phyloP scores from a whole-genome alignment of 176 grass and related monocot species.

The Secale cereale region DNA sequence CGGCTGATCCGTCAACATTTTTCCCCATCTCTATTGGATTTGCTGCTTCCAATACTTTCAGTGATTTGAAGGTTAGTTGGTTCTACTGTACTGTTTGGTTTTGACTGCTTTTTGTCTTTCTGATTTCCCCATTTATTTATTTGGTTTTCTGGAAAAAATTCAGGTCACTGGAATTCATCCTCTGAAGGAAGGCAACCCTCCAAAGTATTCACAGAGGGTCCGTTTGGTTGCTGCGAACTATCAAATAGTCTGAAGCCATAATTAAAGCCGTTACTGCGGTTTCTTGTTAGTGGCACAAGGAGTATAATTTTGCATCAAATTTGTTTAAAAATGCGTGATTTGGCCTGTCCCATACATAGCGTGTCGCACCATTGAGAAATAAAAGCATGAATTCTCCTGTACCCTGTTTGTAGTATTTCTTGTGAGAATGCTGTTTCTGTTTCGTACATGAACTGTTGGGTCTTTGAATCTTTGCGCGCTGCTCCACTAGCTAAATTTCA shows the following conservation, averaged over 20 bases:
- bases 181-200: constrained; percentile 51
- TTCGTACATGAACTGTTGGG: neutral
- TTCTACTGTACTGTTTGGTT: neutral
- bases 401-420: neutral
- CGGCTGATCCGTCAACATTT: constrained; percentile 67
- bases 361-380: constrained; percentile 8
- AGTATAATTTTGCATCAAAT: neutral
- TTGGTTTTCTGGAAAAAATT: neutral
- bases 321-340: neutral
- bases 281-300: constrained; percentile 5
- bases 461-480: too few species aligned
- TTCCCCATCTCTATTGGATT: constrained; percentile 78
- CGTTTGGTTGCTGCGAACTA: constrained; percentile 59
- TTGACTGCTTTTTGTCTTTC: neutral
- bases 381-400: constrained; percentile 1
- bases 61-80: constrained; percentile 66
- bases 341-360: neutral
- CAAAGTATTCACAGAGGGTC: constrained; percentile 59
- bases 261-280: neutral
- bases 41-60: constrained; percentile 72
- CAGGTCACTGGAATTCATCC: constrained; percentile 54
- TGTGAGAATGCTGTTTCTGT: neutral
- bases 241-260: constrained; percentile 51
- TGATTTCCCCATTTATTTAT: neutral
- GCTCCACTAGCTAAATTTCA: too few species aligned